Percentiles rank a stretch among this genome's conserved stretches.
Evolutionary conservation across 139 green algal species (phyloP).

Genomic region (Pedinophyceae sp.): DNA sequence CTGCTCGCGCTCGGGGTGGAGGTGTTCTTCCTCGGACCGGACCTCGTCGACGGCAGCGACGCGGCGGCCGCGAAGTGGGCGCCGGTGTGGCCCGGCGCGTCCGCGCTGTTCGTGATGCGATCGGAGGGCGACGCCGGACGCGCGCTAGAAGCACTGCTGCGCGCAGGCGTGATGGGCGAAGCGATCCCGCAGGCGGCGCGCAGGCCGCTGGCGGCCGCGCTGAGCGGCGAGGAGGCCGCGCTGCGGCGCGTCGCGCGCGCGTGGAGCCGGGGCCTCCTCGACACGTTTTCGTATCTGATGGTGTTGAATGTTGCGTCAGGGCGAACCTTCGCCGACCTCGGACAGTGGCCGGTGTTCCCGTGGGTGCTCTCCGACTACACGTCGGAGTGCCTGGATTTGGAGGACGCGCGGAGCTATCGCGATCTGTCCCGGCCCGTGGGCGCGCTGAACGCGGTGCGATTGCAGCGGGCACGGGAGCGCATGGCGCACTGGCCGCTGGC

Average conservation of each 20-base stretch:
- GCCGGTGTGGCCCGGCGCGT: neutral
- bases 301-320: constrained; percentile 3
- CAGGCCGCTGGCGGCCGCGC: too few relatives aligned
- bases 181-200: too few relatives aligned
- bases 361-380: constrained; percentile 86
- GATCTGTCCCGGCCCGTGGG: constrained; percentile 83
- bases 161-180: too few relatives aligned
- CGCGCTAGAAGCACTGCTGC: too few relatives aligned
- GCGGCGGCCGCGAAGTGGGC: neutral
- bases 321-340: constrained; percentile 25
- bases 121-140: neutral
- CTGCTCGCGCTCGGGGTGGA: constrained; percentile 49
- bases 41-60: neutral
- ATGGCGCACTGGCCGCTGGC: constrained; percentile 20
- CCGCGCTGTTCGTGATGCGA: neutral
- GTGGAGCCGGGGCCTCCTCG: constrained; percentile 16
- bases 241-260: constrained; percentile 70
- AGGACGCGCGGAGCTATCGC: constrained; percentile 39
- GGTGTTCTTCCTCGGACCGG: constrained; percentile 50
- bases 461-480: constrained; percentile 45
- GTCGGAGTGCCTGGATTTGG: neutral
- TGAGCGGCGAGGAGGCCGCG: too few relatives aligned
- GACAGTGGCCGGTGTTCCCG: constrained; percentile 83
- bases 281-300: neutral
- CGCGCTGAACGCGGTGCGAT: constrained; percentile 59